phyloP scores from a whole-genome alignment of 495 filamentous ascomycete genomes.

The Lentithecium fluviatile region DNA sequence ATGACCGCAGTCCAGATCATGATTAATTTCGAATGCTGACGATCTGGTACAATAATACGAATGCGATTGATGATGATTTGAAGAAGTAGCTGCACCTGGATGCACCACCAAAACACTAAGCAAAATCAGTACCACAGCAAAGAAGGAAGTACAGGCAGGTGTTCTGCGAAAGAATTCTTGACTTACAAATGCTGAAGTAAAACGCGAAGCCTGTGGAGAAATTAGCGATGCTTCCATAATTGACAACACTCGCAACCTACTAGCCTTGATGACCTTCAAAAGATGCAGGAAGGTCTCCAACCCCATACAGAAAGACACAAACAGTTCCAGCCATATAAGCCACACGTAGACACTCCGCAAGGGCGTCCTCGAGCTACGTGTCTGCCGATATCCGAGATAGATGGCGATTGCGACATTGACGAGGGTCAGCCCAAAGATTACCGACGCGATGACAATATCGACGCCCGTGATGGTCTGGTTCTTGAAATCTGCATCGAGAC shows the following conservation, averaged over 20 bases:
- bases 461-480: constrained; percentile 4
- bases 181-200: constrained; percentile 26
- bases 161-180: background rate
- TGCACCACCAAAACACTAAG: constrained; percentile 28
- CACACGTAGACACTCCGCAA: constrained; percentile 24
- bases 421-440: constrained; percentile 8
- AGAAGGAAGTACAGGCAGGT: background rate
- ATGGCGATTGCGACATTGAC: background rate
- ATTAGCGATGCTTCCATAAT: background rate
- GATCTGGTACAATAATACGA: constrained; percentile 27
- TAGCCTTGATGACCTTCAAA: constrained; percentile 18
- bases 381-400: constrained; percentile 7
- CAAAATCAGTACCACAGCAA: background rate
- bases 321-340: constrained; percentile 25
- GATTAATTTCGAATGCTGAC: constrained; percentile 17
- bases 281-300: constrained; percentile 20
- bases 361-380: constrained; percentile 6
- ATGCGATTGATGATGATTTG: constrained; percentile 33
- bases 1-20: constrained; percentile 26
- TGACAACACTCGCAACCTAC: background rate
- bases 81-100: constrained; percentile 28
- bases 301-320: constrained; percentile 24
- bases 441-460: constrained; percentile 20
- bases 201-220: constrained; percentile 5
- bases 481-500: background rate